A percentile compares a stretch with the other conserved stretches of the same genome.
Conservation (phyloP, 306 rosid species). For the Dalbergia oliveri region DNA sequence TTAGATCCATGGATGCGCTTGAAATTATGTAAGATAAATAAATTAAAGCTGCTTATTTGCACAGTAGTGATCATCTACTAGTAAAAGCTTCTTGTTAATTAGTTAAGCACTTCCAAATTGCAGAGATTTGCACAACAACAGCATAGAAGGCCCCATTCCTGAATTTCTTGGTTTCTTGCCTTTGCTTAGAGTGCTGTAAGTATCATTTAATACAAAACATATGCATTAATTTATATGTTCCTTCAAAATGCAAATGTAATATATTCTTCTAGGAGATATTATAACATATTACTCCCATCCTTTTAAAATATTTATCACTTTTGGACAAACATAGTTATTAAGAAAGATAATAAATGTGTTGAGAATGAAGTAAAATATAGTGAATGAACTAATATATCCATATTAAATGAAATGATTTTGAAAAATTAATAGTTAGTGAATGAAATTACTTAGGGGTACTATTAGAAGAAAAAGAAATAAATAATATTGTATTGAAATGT, state of each 20-base stretch:
- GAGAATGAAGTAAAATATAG: too few relatives aligned
- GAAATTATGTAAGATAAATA: slow-evolving; percentile 52
- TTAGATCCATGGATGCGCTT: slow-evolving; percentile 65
- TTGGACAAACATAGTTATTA: too few relatives aligned
- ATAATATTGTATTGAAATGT: too few relatives aligned
- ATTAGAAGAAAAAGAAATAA: too few relatives aligned
- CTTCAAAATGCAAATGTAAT: neutral
- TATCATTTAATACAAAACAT: neutral
- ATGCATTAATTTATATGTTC: slow-evolving; percentile 3
- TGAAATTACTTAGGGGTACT: too few relatives aligned
- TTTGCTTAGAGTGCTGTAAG: slow-evolving; percentile 50
- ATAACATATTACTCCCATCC: too few relatives aligned
- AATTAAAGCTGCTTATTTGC: neutral
- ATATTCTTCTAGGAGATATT: neutral
- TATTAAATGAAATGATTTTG: too few relatives aligned
- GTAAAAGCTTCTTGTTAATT: neutral
- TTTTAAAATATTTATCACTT: too few relatives aligned
- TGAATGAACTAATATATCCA: too few relatives aligned
- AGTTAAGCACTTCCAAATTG: neutral
- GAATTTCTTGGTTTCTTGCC: slow-evolving; percentile 58
- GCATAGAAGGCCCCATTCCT: slow-evolving; percentile 54
- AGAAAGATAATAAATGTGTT: too few relatives aligned
- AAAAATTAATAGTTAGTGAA: too few relatives aligned
- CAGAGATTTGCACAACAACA: slow-evolving; percentile 57
- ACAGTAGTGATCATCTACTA: neutral